Base-by-base conservation (phyloP, 768 basidiomycete genomes). In the Mycena maculata region DNA sequence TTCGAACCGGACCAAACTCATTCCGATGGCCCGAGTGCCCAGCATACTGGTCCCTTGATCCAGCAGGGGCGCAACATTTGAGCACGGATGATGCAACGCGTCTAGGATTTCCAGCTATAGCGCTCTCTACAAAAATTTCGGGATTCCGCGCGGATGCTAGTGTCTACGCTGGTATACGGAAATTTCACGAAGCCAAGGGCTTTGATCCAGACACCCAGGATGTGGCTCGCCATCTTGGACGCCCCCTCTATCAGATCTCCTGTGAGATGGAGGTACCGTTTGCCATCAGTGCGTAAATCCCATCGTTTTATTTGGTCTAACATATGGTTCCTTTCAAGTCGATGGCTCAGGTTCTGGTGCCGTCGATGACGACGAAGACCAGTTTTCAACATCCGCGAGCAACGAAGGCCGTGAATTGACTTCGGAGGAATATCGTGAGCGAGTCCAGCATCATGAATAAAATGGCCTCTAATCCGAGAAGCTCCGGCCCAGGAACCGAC, bases 141-240 rank as follows among this genome's bases (percentile, higher is more conserved):
- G 11, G 41, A 28, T 12, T 2, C 12, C 27, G 6, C 16, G 42
- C 41, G 55, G 25, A 30, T 16, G 13, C 13, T 2, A 41, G 27
- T 41, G 12, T 44, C 25, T 42, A 42, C 25, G 41, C 15, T 9
- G 39, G 55, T 2, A 39, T 57, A 3, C 55, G 55, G 3, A 18
- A 41, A 42, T 57, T 57, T 31, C 55, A 57, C 30, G 6, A 28
- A 27, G 39, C 12, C 55, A 57, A 57, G 28, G 55, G 55, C 10
- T 57, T 42, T 31, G 55, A 57, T 45, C 55, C 55, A 7, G 55
- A 57, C 3, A 57, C 25, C 55, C 55, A n/a, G n/a, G 55, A 57
- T 7, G 38, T 57, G 4, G 55, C 55, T 1, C 38, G 5, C 1
- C 27, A 57, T 41, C 16, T 42, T 15, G 41, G 42, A 1, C 20